Base-by-base conservation (phyloP, 495 filamentous ascomycete genomes). In the Penicillium coffeae region DNA sequence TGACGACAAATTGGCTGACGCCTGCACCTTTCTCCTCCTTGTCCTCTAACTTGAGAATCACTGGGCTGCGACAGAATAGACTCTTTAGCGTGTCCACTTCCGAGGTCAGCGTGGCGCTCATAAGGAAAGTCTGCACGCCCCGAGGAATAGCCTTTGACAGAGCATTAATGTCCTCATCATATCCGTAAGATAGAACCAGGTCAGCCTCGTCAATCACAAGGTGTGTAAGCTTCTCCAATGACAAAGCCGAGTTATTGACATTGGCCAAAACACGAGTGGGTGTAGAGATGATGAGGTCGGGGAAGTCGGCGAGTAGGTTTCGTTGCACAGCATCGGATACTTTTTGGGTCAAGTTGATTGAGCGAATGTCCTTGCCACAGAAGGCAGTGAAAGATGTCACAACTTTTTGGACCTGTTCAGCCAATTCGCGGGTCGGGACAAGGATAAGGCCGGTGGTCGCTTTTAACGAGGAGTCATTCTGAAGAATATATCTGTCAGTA, bases 161-260 rank as follows among this genome's bases (percentile, higher is more conserved):
- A 44, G 75, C 81, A 48, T 88, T 79, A 52, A 99, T 78, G 59
- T 97, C 93, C 41, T 92, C 86, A 33, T 93, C 86, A 58, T 96
- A 96, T 38, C 90, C 93, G 59, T 96, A 99, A 8, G 86, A 90
- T 45, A 96, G 72, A n/a, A 97, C 84, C 45, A 97, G 65, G 65
- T 99, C 93, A 3, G 91, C 90, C 68, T 99, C 93, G 59, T 99
- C 93, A 47, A 99, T 85, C 9, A 97, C 90, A 12, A 99, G 70
- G 45, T 90, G 80, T 39, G 80, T 77, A 32, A 97, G 77, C 44
- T 79, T 76, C 8, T 84, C 78, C 14, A 94, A 68, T 2, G 80
- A 80, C 39, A 95, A 75, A 0, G 83, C 77, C 0, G 81, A 82
- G 36, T 76, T 80, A 47, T 86, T 86, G 47, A 91, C 63, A 57